Base-by-base conservation (phyloP, 1,284 basidiomycete genomes). In the Hemileia vastatrix region DNA sequence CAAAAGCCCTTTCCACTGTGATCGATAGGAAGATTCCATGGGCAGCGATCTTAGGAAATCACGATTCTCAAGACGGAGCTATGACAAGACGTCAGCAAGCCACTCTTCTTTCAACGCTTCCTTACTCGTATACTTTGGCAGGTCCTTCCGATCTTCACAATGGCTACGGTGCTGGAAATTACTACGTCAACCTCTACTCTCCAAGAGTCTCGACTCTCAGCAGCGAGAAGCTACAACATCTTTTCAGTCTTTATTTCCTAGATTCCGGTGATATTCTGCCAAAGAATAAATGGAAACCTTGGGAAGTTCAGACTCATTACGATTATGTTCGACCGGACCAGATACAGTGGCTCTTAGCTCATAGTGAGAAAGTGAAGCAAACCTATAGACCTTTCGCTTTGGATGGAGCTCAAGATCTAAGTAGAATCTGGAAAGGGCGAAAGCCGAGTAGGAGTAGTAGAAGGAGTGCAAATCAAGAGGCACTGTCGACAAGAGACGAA, bases 11-110 rank as follows among this genome's bases (percentile, higher is more conserved):
- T 3, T 55, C 60, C 0, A 68, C 68, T 0, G 31, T 72, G 15
- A 67, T 72, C 19, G 13, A 62, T 2, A 66, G 71, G 3, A 64
- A 65, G 52, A 67, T 74, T 15, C 68, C 67, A 3, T 74, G 70
- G 55, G 67, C 71, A 2, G 67, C 71, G 15, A 68, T 73, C 43
- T 23, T 70, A n/a, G 72, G 72, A 53, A 73, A 74, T 31, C 72
- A 73, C 63, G 71, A 72, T 54, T 66, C 67, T 33, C 68, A 74
- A 52, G 50, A 65, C 2, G 71, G 70, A 4, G 21, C 43, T 3
- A 40, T 71, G 5, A 66, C 63, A 4, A 63, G 72, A 8, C 47
- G 53, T 0, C 67, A 71, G n/a, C 68, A 70, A 60, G 66, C 66
- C 51, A 24, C 53, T 18, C 47, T 74, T 15, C 64, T 69, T 36